These are phyloP conservation scores for Biscogniauxia mediterranea DNA, from an alignment of 2,329 filamentous ascomycete genomes.

Conservation along the genomic window DNA sequence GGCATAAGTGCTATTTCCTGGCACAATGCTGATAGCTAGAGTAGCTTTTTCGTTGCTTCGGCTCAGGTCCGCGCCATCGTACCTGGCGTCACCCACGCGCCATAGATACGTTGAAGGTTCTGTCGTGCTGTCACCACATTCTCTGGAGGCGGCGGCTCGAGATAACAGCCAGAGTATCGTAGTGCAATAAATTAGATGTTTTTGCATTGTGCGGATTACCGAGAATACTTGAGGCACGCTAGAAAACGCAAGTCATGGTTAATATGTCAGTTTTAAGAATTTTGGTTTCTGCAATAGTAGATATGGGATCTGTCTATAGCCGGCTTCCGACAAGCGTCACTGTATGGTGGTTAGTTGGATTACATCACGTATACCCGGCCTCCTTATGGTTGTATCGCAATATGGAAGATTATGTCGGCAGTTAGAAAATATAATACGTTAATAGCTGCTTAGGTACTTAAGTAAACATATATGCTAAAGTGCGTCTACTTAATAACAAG, in stretches of 20 bases:
- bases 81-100: slow-evolving; percentile 31
- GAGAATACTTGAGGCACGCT: slow-evolving; percentile 1
- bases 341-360: too few relatives aligned
- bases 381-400: too few relatives aligned
- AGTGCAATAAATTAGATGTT: slow-evolving; percentile 12
- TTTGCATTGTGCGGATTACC: slow-evolving; percentile 42
- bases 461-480: too few relatives aligned
- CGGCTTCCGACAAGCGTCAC: not conserved
- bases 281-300: not conserved
- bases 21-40: slow-evolving; percentile 29
- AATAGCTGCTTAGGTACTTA: too few relatives aligned
- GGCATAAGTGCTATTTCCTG: slow-evolving; percentile 12
- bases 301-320: not conserved
- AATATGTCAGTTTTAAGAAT: not conserved
- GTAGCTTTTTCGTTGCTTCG: slow-evolving; percentile 24
- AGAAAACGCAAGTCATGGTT: slow-evolving; percentile 1
- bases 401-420: too few relatives aligned
- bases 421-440: too few relatives aligned
- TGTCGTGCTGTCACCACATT: slow-evolving; percentile 20
- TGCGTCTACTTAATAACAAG: too few relatives aligned
- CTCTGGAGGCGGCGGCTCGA: slow-evolving; percentile 24
- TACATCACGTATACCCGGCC: too few relatives aligned
- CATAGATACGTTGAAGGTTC: slow-evolving; percentile 24
- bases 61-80: slow-evolving; percentile 27
- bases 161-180: slow-evolving; percentile 9